These are phyloP conservation scores for Hydnum rufescens DNA, from an alignment of 768 basidiomycete genomes.

Conservation along the genomic window DNA sequence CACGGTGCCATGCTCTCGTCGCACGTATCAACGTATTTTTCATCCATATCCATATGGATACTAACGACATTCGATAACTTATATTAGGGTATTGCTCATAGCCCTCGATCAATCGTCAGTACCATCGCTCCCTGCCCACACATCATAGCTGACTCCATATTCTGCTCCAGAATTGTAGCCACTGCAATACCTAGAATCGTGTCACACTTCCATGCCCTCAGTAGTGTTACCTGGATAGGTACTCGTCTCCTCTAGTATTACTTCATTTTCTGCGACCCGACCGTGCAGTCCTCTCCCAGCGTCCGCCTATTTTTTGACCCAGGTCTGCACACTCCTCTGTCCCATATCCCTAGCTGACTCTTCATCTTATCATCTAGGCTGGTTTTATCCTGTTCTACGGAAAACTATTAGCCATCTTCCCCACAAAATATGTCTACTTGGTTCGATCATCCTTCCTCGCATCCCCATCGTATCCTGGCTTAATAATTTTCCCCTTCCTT, in stretches of 20 bases:
- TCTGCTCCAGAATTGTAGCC: too few species aligned
- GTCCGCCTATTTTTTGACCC: constrained; percentile 11
- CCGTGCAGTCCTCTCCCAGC: too few species aligned
- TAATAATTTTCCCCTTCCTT: too few species aligned
- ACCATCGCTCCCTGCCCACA: too few species aligned
- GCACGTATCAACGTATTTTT: not conserved
- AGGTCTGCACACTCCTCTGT: constrained; percentile 7
- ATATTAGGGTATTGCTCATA: constrained; percentile 1
- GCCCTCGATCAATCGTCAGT: constrained; percentile 8
- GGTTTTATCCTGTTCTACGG: constrained; percentile 3
- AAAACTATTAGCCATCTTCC: constrained; percentile 7
- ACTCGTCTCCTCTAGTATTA: too few species aligned
- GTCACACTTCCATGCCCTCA: constrained; percentile 8
- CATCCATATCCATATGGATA: not conserved
- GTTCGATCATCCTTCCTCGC: constrained; percentile 19
- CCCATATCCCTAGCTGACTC: not conserved
- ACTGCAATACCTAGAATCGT: constrained; percentile 8
- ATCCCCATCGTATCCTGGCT: too few species aligned
- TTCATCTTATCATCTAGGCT: not conserved
- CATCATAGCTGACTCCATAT: too few species aligned
- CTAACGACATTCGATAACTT: not conserved
- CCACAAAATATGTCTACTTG: constrained; percentile 18
- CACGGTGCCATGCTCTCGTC: not conserved
- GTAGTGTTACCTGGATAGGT: constrained; percentile 10
- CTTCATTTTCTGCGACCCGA: too few species aligned